phyloP scores from a whole-genome alignment of 2,329 filamentous ascomycete species.

The Diaporthe sp. region DNA sequence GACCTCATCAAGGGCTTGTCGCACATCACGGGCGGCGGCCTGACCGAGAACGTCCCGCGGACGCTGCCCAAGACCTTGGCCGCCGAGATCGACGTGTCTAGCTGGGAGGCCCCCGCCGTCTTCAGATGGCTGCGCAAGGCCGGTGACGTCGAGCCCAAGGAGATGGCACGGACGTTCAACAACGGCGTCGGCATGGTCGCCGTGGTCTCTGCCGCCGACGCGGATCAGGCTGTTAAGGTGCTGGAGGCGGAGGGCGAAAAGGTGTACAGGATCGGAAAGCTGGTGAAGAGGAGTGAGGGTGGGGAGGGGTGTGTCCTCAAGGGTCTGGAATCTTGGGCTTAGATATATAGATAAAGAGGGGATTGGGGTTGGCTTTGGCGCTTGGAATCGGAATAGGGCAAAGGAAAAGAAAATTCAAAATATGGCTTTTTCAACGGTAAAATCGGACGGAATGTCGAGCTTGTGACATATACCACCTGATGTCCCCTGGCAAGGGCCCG shows the following conservation, averaged over 20 bases:
- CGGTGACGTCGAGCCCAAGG: slow-evolving; percentile 78
- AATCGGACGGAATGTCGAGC: background rate
- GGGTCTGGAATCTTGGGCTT: slow-evolving; percentile 40
- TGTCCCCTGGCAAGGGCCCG: background rate
- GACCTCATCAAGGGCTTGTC: slow-evolving; percentile 89
- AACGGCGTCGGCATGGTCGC: slow-evolving; percentile 95
- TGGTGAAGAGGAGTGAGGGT: slow-evolving; percentile 68
- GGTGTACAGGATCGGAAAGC: slow-evolving; percentile 81
- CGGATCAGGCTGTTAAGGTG: slow-evolving; percentile 69
- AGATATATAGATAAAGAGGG: background rate
- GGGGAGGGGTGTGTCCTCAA: slow-evolving; percentile 68
- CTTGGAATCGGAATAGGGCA: background rate
- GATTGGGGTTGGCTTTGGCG: background rate
- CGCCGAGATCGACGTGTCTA: slow-evolving; percentile 82
- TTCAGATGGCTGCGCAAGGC: slow-evolving; percentile 87
- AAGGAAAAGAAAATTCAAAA: background rate
- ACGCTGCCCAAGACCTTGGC: slow-evolving; percentile 87
- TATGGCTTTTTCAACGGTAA: background rate
- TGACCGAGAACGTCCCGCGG: slow-evolving; percentile 93
- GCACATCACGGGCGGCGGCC: slow-evolving; percentile 95
- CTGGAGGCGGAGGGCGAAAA: slow-evolving; percentile 80
- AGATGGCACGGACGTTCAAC: slow-evolving; percentile 96
- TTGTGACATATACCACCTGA: background rate
- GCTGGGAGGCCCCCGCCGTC: slow-evolving; percentile 83
- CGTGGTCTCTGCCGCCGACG: slow-evolving; percentile 78